These are phyloP conservation scores for Kodamaea plutei DNA, from an alignment of 1,139 yeast genomes.

Conservation along the genomic window DNA sequence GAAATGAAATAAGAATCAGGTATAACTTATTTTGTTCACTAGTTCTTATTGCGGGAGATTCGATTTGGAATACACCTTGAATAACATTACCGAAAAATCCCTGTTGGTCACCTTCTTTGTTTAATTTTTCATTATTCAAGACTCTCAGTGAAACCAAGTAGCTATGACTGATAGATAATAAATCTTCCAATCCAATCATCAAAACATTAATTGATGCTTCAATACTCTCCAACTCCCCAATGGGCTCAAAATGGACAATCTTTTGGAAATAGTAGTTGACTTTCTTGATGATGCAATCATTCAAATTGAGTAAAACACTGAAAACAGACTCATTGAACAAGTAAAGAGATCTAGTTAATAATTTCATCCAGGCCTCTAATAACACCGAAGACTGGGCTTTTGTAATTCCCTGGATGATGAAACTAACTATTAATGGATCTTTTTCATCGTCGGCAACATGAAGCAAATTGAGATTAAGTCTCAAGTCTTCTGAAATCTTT, in stretches of 20 bases:
- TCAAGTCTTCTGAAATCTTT: conserved; percentile 28
- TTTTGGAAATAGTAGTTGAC: conserved; percentile 33
- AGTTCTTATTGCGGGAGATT: conserved; percentile 56
- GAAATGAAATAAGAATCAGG: conserved; percentile 59
- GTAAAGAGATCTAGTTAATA: conserved; percentile 43
- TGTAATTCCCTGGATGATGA: conserved; percentile 38
- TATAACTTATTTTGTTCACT: conserved; percentile 53
- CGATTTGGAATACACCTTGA: conserved; percentile 84
- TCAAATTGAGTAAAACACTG: conserved; percentile 46
- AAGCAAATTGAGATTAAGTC: conserved; percentile 27
- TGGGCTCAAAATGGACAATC: conserved; percentile 12
- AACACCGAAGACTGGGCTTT: conserved; percentile 33
- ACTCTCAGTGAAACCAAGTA: conserved; percentile 35
- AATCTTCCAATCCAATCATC: conserved; percentile 62
- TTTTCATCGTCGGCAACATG: conserved; percentile 30
- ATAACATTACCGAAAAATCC: conserved; percentile 74
- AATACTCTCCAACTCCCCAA: conserved; percentile 26
- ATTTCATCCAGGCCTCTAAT: conserved; percentile 44
- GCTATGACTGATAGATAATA: conserved; percentile 60
- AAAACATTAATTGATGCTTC: conserved; percentile 50
- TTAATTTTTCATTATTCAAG: conserved; percentile 18
- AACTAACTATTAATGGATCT: conserved; percentile 31
- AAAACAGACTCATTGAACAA: conserved; percentile 49
- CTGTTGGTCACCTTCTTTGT: conserved; percentile 26
- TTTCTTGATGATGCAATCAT: conserved; percentile 48